A percentile compares a stretch with the other conserved stretches of the same genome.
These are phyloP conservation scores for Triadica sebifera DNA, from an alignment of 345 rosid genomes.

Conservation along the genomic window DNA sequence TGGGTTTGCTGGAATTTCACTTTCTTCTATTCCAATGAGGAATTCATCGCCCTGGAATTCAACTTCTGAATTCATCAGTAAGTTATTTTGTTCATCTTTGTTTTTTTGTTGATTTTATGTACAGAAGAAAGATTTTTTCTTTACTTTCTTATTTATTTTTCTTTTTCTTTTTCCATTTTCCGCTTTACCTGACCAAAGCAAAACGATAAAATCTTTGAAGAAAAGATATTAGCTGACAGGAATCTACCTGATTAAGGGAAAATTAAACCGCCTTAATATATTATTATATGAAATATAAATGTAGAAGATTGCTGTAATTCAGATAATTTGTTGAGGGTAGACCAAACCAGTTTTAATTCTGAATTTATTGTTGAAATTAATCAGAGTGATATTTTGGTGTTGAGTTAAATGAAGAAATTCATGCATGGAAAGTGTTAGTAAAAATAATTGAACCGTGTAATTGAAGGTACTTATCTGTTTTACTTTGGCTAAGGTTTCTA, in stretches of 20 bases:
- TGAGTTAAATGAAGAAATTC: neutral
- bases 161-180: too few relatives aligned
- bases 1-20: constrained; percentile 52
- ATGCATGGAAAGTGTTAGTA: constrained; percentile 15
- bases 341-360: neutral
- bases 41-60: constrained; percentile 60
- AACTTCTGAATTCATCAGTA: constrained; percentile 47
- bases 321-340: neutral
- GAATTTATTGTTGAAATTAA: neutral
- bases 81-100: constrained; percentile 26
- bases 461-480: constrained; percentile 32
- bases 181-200: neutral
- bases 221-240: too few relatives aligned
- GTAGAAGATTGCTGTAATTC: neutral
- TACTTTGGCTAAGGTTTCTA: constrained; percentile 17
- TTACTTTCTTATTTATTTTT: neutral
- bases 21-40: constrained; percentile 40
- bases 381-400: neutral
- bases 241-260: too few relatives aligned
- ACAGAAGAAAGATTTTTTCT: neutral
- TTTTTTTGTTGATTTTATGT: neutral
- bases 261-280: too few relatives aligned
- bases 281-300: too few relatives aligned
- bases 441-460: constrained; percentile 35
- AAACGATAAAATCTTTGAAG: neutral